A percentile compares a stretch with the other conserved stretches of the same genome.
phyloP scores from a whole-genome alignment of 768 basidiomycete genomes.

The Pleurotus djamor region DNA sequence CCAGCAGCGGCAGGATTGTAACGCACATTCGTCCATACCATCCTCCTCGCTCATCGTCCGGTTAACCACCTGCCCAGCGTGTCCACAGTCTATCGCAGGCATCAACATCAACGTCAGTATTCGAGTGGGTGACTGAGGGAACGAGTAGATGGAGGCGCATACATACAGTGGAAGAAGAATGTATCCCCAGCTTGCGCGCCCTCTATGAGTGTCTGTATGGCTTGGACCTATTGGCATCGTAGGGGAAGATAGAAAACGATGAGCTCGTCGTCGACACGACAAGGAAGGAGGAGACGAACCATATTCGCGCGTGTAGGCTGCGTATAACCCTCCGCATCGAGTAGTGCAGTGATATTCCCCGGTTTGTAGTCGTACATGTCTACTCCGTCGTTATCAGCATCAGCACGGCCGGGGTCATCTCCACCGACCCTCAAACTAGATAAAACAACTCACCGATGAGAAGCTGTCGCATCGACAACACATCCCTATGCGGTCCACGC shows the following conservation, averaged over 20 bases:
- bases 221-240: constrained; percentile 16
- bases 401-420: background rate
- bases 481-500: constrained; percentile 38
- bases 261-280: background rate
- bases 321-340: constrained; percentile 14
- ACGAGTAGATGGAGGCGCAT: background rate
- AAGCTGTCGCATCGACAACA: constrained; percentile 28
- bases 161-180: constrained; percentile 32
- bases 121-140: too few species aligned
- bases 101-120: too few species aligned
- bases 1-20: too few species aligned
- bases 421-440: too few species aligned
- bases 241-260: background rate
- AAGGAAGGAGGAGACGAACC: constrained; percentile 16
- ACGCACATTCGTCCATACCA: constrained; percentile 51
- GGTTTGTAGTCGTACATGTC: constrained; percentile 25
- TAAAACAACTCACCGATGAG: constrained; percentile 38
- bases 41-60: constrained; percentile 45
- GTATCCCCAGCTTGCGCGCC: constrained; percentile 28
- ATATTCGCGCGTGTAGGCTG: constrained; percentile 28
- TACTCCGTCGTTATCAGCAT: constrained; percentile 15
- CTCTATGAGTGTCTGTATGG: constrained; percentile 26
- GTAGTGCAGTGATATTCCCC: constrained; percentile 25
- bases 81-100: constrained; percentile 43
- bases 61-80: constrained; percentile 42